Evolutionary conservation across 805 yeast genomes (phyloP).

Genomic region (Yamadazyma olivae): DNA sequence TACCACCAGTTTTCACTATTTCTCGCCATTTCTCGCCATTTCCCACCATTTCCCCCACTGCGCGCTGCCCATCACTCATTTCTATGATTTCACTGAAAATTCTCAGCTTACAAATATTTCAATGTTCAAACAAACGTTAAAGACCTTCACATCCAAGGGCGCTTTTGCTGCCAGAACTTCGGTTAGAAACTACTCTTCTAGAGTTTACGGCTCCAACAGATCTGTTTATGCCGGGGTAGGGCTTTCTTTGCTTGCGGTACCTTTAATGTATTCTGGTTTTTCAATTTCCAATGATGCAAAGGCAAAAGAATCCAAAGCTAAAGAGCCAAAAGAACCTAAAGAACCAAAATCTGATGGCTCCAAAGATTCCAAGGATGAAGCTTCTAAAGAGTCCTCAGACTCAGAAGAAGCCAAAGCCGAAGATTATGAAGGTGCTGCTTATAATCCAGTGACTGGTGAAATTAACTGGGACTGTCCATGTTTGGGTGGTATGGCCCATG

Average conservation of each 20-base stretch:
- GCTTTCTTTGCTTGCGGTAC: constrained; percentile 2
- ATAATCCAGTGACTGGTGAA: constrained; percentile 95
- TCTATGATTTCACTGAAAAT: too few species aligned
- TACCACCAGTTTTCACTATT: too few species aligned
- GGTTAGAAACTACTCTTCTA: constrained; percentile 2
- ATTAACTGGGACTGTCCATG: constrained; percentile 99
- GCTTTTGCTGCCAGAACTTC: neutral
- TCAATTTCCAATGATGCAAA: constrained; percentile 6
- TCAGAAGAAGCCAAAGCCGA: constrained; percentile 8
- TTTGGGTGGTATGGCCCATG: constrained; percentile 97
- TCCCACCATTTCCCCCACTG: too few species aligned
- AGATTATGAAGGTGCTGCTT: constrained; percentile 60
- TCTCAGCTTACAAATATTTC: too few species aligned
- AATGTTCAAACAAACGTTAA: too few species aligned
- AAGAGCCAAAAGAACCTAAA: neutral
- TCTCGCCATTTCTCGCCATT: too few species aligned
- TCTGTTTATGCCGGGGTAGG: constrained; percentile 5
- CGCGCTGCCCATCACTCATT: too few species aligned
- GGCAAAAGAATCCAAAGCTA: neutral
- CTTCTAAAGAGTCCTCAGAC: constrained; percentile 2
- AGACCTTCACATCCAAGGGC: too few species aligned
- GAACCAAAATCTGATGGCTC: constrained; percentile 1
- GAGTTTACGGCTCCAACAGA: neutral
- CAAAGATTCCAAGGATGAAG: constrained; percentile 5
- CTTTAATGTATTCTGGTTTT: constrained; percentile 1